Conservation (phyloP, 2,329 filamentous ascomycete genomes). For the Sarocladiaceae sp. region DNA sequence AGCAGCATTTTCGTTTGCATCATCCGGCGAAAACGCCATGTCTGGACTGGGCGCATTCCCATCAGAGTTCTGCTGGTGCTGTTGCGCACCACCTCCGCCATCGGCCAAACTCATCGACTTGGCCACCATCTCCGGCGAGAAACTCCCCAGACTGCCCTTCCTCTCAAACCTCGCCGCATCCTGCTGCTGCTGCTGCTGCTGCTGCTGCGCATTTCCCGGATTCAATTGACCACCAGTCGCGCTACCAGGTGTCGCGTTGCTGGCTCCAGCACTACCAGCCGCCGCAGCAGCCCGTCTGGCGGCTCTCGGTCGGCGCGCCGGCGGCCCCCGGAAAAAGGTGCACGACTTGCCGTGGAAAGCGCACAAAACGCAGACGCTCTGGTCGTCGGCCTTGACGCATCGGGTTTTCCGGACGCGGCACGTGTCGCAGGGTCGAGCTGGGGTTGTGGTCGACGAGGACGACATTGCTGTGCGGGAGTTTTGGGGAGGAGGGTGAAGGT, state of each 20-base stretch:
- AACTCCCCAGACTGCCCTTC: neutral
- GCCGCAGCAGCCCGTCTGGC: slow-evolving; percentile 1
- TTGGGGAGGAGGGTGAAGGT: neutral
- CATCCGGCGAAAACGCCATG: slow-evolving; percentile 3
- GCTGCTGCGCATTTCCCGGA: slow-evolving; percentile 5
- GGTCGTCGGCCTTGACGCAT: slow-evolving; percentile 9
- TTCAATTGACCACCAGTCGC: slow-evolving; percentile 1
- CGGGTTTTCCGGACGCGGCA: slow-evolving; percentile 1
- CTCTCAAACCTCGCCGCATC: slow-evolving; percentile 3
- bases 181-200: slow-evolving; percentile 8
- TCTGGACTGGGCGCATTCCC: slow-evolving; percentile 5
- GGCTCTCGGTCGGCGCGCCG: slow-evolving; percentile 6
- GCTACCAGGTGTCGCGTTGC: neutral
- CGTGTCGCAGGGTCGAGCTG: slow-evolving; percentile 2
- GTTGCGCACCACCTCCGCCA: slow-evolving; percentile 1
- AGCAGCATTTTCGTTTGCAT: slow-evolving; percentile 3
- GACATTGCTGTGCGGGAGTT: neutral
- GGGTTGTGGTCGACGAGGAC: too few relatives aligned
- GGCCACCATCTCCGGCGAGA: slow-evolving; percentile 8
- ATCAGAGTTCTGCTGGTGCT: slow-evolving; percentile 5
- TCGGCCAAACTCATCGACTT: slow-evolving; percentile 5
- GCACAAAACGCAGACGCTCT: slow-evolving; percentile 9
- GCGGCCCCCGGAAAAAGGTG: slow-evolving; percentile 6
- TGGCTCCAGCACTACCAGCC: neutral
- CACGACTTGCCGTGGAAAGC: slow-evolving; percentile 8